Evolutionary conservation across 176 grass and related monocot species (phyloP).

Genomic region (Raddia distichophylla): DNA sequence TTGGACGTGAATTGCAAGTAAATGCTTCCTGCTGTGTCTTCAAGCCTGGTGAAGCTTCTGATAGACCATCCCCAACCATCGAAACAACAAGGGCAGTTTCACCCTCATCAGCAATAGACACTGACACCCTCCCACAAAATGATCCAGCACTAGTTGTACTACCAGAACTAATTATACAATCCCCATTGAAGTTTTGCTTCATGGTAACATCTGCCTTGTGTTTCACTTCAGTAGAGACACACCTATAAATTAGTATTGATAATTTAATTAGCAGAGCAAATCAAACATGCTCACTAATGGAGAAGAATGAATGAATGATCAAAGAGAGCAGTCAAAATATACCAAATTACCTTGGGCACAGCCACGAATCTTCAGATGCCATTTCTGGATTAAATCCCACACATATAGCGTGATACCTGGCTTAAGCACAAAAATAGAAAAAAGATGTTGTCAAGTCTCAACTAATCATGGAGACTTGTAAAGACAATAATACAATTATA

Average conservation of each 20-base stretch:
- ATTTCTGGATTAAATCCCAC: conserved; percentile 76
- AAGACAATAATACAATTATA: conserved; percentile 18
- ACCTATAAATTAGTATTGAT: conserved; percentile 48
- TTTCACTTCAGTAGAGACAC: conserved; percentile 50
- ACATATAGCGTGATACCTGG: conserved; percentile 97
- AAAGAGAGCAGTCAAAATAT: conserved; percentile 26
- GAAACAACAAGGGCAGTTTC: conserved; percentile 98
- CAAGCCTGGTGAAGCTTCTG: conserved; percentile 30
- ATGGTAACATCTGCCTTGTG: conserved; percentile 44
- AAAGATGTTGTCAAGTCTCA: conserved; percentile 14
- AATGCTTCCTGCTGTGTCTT: conserved; percentile 42
- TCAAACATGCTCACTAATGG: neutral
- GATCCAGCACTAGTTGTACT: conserved; percentile 52
- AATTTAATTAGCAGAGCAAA: conserved; percentile 26
- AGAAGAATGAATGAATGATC: conserved; percentile 16
- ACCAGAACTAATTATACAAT: conserved; percentile 51
- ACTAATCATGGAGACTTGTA: conserved; percentile 24
- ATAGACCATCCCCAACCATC: conserved; percentile 54
- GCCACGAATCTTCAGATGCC: conserved; percentile 63
- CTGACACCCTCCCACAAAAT: conserved; percentile 83
- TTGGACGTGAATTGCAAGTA: conserved; percentile 42
- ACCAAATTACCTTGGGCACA: conserved; percentile 87
- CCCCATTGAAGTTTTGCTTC: conserved; percentile 48
- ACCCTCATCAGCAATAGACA: conserved; percentile 96
- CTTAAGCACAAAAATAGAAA: conserved; percentile 45